phyloP scores from a whole-genome alignment of 371 early-diverging fungal genomes.

The Mortierella sp. region DNA sequence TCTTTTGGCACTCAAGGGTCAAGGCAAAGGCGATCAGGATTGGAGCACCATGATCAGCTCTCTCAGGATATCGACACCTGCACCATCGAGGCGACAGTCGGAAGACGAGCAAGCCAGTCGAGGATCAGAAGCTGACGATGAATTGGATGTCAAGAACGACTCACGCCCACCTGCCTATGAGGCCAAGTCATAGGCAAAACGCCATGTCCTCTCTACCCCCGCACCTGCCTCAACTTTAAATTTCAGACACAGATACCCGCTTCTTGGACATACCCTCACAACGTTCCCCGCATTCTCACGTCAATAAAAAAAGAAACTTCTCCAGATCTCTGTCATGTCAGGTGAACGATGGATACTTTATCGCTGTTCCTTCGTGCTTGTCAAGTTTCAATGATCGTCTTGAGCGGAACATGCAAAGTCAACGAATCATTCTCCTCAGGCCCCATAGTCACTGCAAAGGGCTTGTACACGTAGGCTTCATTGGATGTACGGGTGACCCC shows the following conservation, averaged over 20 bases:
- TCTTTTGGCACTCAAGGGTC: slow-evolving; percentile 26
- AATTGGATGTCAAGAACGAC: background rate
- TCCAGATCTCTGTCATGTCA: no score
- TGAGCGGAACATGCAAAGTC: no score
- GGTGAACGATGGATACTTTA: no score
- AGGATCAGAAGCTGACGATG: background rate
- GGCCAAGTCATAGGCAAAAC: background rate
- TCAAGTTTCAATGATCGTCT: no score
- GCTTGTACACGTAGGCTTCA: no score
- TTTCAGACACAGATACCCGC: background rate
- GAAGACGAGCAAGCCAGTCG: background rate
- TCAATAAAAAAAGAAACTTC: no score
- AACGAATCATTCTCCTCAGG: no score
- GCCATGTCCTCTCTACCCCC: no score
- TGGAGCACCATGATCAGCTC: slow-evolving; percentile 47
- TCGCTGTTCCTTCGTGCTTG: no score
- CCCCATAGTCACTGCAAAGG: no score
- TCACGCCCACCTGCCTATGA: slow-evolving; percentile 3
- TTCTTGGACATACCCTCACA: background rate
- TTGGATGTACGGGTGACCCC: slow-evolving; percentile 4
- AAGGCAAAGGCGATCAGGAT: slow-evolving; percentile 29
- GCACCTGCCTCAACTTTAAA: background rate
- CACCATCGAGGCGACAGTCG: slow-evolving; percentile 15
- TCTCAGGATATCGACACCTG: slow-evolving; percentile 1
- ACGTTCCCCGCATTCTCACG: background rate